Percentiles rank a stretch among this genome's conserved stretches.
phyloP scores from a whole-genome alignment of 768 basidiomycete species.

The Boletus fagicola region DNA sequence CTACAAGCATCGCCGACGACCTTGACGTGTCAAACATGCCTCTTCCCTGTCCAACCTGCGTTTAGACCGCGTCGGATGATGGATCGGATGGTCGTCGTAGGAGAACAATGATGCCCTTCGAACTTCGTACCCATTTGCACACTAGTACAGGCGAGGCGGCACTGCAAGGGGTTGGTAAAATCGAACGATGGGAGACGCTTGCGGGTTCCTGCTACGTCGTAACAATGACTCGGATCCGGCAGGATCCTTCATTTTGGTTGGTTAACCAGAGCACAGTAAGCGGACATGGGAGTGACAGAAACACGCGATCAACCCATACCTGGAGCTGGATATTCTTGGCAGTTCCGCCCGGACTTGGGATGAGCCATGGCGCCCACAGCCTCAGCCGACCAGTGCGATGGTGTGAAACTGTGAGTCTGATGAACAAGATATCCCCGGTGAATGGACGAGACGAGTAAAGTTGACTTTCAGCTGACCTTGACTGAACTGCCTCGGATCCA shows the following conservation, averaged over 20 bases:
- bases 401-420: neutral
- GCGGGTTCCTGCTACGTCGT: neutral
- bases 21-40: neutral
- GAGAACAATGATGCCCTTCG: neutral
- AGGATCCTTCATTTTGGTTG: neutral
- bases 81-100: neutral
- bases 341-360: neutral
- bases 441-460: neutral
- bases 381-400: neutral
- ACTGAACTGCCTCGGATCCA: neutral
- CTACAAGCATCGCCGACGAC: neutral
- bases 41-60: constrained; percentile 34
- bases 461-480: neutral
- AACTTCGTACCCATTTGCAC: neutral
- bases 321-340: too few relatives aligned
- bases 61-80: neutral
- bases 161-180: neutral
- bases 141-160: neutral
- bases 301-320: neutral
- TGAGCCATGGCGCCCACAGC: neutral
- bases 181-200: neutral
- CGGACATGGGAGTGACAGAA: neutral
- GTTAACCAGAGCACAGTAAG: neutral
- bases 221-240: neutral
- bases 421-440: neutral